Percentiles rank a stretch among this genome's conserved stretches.
Evolutionary conservation across 169 alveolate species (phyloP).

Genomic region (Besnoitia besnoiti): DNA sequence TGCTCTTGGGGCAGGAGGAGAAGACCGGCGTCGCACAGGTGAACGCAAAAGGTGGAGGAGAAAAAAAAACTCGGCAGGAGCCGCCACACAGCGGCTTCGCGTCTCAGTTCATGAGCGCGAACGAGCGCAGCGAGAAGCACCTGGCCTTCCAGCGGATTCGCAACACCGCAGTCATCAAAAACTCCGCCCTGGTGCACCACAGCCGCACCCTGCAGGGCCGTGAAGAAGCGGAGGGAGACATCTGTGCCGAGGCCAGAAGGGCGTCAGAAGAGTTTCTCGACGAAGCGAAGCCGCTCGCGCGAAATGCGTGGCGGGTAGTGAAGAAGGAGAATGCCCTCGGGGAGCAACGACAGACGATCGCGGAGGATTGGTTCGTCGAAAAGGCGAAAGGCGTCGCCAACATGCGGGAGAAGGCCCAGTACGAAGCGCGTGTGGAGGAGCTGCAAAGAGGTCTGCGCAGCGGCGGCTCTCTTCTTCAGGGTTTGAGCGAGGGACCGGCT

Average conservation of each 20-base stretch:
- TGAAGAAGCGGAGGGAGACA: too few species aligned
- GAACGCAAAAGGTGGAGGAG: not conserved
- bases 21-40: not conserved
- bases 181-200: not conserved
- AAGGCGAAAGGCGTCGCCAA: not conserved
- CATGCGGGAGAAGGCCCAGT: not conserved
- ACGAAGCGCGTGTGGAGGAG: too few species aligned
- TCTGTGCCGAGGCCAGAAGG: too few species aligned
- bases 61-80: not conserved
- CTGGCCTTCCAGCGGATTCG: not conserved
- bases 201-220: too few species aligned
- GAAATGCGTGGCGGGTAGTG: not conserved
- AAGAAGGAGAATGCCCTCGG: not conserved
- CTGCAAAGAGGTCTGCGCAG: too few species aligned
- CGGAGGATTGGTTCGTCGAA: not conserved
- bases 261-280: too few species aligned
- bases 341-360: not conserved
- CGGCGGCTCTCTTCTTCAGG: not conserved
- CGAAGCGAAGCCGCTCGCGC: too few species aligned
- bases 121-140: not conserved
- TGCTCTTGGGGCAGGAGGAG: not conserved
- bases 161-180: not conserved
- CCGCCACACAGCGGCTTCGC: not conserved
- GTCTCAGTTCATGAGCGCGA: not conserved
- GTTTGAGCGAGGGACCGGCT: not conserved